phyloP scores from a whole-genome alignment of 129 eudicot genomes.

The Tagetes patula region DNA sequence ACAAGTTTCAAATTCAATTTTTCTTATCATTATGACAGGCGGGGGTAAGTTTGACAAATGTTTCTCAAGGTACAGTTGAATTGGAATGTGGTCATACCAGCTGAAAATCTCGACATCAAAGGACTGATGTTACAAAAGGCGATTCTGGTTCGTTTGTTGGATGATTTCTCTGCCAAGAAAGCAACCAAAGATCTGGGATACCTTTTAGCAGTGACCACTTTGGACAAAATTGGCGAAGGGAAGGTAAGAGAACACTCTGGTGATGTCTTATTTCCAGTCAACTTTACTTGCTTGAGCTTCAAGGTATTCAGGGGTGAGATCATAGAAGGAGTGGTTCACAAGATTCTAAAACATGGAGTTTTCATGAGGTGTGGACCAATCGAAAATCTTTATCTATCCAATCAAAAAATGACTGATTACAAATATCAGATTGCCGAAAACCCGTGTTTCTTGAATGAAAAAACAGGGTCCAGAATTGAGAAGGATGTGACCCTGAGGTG shows the following conservation, averaged over 20 bases:
- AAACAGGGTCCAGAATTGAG: constrained; percentile 58
- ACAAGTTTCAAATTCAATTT: not conserved
- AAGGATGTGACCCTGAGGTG: constrained; percentile 57
- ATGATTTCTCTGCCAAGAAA: constrained; percentile 61
- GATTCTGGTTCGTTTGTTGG: constrained; percentile 55
- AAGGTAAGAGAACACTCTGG: constrained; percentile 65
- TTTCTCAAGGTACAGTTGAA: constrained; percentile 64
- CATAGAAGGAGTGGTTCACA: constrained; percentile 60
- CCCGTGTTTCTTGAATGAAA: constrained; percentile 49
- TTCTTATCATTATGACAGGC: constrained; percentile 18
- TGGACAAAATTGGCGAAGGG: constrained; percentile 67
- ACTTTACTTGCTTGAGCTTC: constrained; percentile 67
- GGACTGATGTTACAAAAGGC: constrained; percentile 75
- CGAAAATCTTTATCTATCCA: constrained; percentile 57
- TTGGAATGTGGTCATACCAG: constrained; percentile 86
- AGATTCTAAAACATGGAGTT: constrained; percentile 63
- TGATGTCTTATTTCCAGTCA: constrained; percentile 64
- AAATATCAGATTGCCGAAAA: constrained; percentile 58
- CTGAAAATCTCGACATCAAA: constrained; percentile 55
- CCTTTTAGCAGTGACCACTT: constrained; percentile 59
- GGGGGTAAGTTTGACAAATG: constrained; percentile 36
- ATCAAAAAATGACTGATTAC: constrained; percentile 60
- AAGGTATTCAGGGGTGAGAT: constrained; percentile 64
- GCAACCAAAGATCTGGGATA: constrained; percentile 71
- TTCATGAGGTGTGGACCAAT: constrained; percentile 69